Base-by-base conservation (phyloP, 768 basidiomycete genomes). In the Tulasnella sp. region DNA sequence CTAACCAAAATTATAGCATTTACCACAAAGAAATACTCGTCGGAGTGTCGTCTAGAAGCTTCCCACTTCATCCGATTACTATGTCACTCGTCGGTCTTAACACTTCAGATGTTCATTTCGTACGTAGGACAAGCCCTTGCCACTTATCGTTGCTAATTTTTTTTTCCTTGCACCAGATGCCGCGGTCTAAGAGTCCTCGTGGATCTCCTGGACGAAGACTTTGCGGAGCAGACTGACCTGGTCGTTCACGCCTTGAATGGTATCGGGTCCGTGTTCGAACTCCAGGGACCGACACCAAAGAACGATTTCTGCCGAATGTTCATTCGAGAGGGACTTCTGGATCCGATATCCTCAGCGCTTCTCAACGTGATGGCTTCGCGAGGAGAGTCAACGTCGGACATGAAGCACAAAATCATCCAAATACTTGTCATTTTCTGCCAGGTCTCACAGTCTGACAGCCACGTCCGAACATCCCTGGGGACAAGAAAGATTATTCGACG, bases 281-380 rank as follows among this genome's bases (percentile, higher is more conserved):
- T 99, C 41, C 86, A 98, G 85, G 96, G 95, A 73, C 95, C 98
- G 11, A 98, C 97, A 4, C 96, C 97, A 16, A 96, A 98, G 86
- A 98, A 98, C 84, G 98, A 99, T 86, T 99, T 99, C 85, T 98
- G 97, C 84, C 91, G 98, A 14, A 97, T 99, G 94, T 97, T 99
- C 87, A 95, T 98, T 60, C 90, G 96, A 7, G 98, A 99, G 86
- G 98, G 98, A 40, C 88, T 99, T 3, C 88, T 98, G 72, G 97
- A 98, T 83, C 97, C 98, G 0, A 87, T 99, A 1, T 95, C 96
- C 0, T 92, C 93, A 2, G 98, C 97, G 2, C 86, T 99, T 37
- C 87, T 97, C 80, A 94, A 95, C 83, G 94, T 98, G 78, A 95
- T 97, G 89, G 81, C 82, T 9, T 90, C 91, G 3, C 92, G 90